Base-by-base conservation (phyloP, 2,329 filamentous ascomycete species). In the Phaeosphaeria sp. region DNA sequence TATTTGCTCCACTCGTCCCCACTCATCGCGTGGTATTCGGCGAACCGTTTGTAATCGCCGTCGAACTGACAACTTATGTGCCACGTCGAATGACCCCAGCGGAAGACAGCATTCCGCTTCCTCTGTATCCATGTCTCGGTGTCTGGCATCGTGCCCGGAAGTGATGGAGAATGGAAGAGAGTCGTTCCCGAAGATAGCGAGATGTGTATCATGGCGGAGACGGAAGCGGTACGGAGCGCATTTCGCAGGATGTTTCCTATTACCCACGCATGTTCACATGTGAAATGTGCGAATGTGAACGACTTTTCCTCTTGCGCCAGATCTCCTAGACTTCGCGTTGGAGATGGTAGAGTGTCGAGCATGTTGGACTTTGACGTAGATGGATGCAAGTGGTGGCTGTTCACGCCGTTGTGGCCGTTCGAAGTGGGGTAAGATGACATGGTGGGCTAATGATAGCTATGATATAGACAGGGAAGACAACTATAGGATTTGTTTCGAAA, bases 21-120 rank as follows among this genome's bases (percentile, higher is more conserved):
- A 13, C 68, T 67, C 69, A 93, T 79, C 33, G 83, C 87, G 70
- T 86, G 91, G 73, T 90, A 89, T 30, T 82, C 81, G 42, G 83
- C 82, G 75, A 94, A 93, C 2, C 78, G 80, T 22, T 72, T 79
- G 78, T 92, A 89, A 61, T 92, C 84, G 6, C 86, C 86, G 11
- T 86, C 86, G 63, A 87, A 87, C 79, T 91, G 91, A 74, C 87
- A 85, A 60, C 85, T 82, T 85, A 92, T 85, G 57, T 86, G 84
- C 89, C 89, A 93, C 3, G 88, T 90, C 62, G 85, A 89, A 59
- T 81, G 78, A 0, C 90, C 90, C 78, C 87, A 94, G 9, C 91
- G 80, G 51, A 92, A 78, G 6, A 92, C 91, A 0, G 89, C 89
- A 57, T 86, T 87, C 15, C 88, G 81, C 81, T 95, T 94, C 33